Percentiles rank a stretch among this genome's conserved stretches.
Evolutionary conservation across 768 basidiomycete species (phyloP).

Genomic region (Paxillus involutus): DNA sequence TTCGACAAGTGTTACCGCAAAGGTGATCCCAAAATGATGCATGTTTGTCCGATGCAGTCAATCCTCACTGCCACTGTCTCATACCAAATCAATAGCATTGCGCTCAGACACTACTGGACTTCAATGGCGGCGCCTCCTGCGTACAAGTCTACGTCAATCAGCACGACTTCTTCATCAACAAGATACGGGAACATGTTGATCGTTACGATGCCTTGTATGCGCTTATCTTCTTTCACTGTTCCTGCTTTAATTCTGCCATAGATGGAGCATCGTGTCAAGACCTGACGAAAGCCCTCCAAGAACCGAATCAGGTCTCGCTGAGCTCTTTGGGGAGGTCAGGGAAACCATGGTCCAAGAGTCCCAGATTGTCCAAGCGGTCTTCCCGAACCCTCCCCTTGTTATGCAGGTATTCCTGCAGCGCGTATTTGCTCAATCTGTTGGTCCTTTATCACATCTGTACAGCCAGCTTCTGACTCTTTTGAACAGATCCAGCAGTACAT

Average conservation of each 20-base stretch:
- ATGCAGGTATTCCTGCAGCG: constrained; percentile 98
- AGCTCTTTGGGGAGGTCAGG: constrained; percentile 84
- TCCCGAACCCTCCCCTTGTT: constrained; percentile 92
- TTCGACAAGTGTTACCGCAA: constrained; percentile 96
- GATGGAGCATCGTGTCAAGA: constrained; percentile 82
- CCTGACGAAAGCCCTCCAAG: constrained; percentile 77
- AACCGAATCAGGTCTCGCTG: constrained; percentile 73
- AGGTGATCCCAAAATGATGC: constrained; percentile 99
- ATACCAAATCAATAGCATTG: constrained; percentile 70
- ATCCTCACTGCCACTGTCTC: constrained; percentile 6
- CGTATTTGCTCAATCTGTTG: constrained; percentile 94
- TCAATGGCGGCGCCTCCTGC: constrained; percentile 96
- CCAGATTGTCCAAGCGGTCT: constrained; percentile 97
- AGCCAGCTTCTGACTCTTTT: constrained; percentile 1
- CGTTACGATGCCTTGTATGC: constrained; percentile 59
- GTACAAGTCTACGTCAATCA: constrained; percentile 99
- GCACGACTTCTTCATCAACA: constrained; percentile 99
- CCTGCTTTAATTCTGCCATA: constrained; percentile 29
- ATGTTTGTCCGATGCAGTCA: constrained; percentile 49
- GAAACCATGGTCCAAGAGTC: constrained; percentile 92
- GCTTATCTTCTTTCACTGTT: constrained; percentile 16
- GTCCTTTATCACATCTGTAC: constrained; percentile 24
- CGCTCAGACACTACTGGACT: constrained; percentile 93
- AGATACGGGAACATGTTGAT: constrained; percentile 65
- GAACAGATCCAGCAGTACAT: constrained; percentile 93